phyloP scores from a whole-genome alignment of 805 yeast genomes.

The Candida tallmaniae region DNA sequence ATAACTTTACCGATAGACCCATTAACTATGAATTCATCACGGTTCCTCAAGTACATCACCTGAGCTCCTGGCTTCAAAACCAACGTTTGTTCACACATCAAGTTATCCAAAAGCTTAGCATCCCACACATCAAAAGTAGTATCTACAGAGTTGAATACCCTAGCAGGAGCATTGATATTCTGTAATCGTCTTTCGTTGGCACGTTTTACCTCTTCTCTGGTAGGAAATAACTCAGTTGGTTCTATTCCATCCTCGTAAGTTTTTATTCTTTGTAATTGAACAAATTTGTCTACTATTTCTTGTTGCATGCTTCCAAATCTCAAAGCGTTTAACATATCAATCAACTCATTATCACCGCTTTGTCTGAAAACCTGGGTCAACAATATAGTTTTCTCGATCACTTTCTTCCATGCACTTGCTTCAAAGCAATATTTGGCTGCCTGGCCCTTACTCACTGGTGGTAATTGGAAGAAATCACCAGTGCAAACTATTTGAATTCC shows the following conservation, averaged over 20 bases:
- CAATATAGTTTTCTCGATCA: constrained; percentile 61
- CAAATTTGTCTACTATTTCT: constrained; percentile 46
- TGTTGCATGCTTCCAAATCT: constrained; percentile 64
- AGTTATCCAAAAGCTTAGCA: constrained; percentile 43
- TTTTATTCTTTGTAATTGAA: constrained; percentile 52
- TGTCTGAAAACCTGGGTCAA: constrained; percentile 85
- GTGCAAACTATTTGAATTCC: constrained; percentile 86
- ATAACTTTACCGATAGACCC: constrained; percentile 83
- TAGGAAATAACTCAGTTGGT: constrained; percentile 88
- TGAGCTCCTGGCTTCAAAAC: constrained; percentile 81
- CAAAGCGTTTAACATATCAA: constrained; percentile 74
- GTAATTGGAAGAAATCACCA: constrained; percentile 96
- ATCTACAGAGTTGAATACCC: constrained; percentile 38
- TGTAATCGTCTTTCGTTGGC: constrained; percentile 52
- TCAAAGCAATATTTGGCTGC: constrained; percentile 66
- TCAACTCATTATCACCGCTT: constrained; percentile 68
- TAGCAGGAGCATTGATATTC: constrained; percentile 41
- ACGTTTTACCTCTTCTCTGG: constrained; percentile 75
- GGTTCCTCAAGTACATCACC: constrained; percentile 88
- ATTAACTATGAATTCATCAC: constrained; percentile 74
- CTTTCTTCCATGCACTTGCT: constrained; percentile 60
- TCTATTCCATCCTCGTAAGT: constrained; percentile 66
- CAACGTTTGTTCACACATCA: constrained; percentile 68
- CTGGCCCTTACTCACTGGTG: constrained; percentile 61
- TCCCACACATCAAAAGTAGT: constrained; percentile 16